phyloP scores from a whole-genome alignment of 179 eudicot genomes.

The Silene vulgaris region DNA sequence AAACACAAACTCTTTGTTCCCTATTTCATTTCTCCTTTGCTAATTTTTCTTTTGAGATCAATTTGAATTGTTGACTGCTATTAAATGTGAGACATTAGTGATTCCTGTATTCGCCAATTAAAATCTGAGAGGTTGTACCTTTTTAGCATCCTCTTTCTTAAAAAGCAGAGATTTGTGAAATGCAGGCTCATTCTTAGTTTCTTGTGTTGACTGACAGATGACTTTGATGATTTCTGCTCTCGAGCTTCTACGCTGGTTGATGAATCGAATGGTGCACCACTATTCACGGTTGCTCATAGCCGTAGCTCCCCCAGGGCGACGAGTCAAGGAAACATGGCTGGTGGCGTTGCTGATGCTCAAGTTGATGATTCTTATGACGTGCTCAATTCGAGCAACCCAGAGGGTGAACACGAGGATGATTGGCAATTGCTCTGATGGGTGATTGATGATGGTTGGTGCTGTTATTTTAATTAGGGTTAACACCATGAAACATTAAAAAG shows the following conservation, averaged over 20 bases:
- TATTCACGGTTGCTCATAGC: constrained; percentile 57
- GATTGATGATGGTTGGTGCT: constrained; percentile 7
- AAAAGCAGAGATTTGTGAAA: too few relatives aligned
- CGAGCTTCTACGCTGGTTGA: constrained; percentile 62
- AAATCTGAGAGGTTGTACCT: background rate
- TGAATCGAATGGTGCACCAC: constrained; percentile 74
- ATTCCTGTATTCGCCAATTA: background rate
- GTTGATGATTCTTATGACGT: constrained; percentile 42
- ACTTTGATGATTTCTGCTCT: constrained; percentile 64
- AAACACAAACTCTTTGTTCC: too few relatives aligned
- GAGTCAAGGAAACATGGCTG: constrained; percentile 18
- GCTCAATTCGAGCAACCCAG: constrained; percentile 28
- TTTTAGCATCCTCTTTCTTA: too few relatives aligned
- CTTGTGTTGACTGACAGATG: constrained; percentile 35
- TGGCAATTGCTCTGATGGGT: constrained; percentile 64
- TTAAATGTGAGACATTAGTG: background rate
- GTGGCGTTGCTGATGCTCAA: constrained; percentile 22
- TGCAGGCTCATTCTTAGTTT: background rate
- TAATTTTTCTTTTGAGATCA: constrained; percentile 3
- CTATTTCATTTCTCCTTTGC: background rate
- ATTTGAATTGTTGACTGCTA: background rate
- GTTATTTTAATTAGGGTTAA: constrained; percentile 16
- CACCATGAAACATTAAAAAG: background rate
- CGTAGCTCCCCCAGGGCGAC: constrained; percentile 35
- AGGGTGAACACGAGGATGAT: constrained; percentile 59